These are phyloP conservation scores for Uronychia binucleata DNA, from an alignment of 73 alveolate genomes.

Conservation along the genomic window DNA sequence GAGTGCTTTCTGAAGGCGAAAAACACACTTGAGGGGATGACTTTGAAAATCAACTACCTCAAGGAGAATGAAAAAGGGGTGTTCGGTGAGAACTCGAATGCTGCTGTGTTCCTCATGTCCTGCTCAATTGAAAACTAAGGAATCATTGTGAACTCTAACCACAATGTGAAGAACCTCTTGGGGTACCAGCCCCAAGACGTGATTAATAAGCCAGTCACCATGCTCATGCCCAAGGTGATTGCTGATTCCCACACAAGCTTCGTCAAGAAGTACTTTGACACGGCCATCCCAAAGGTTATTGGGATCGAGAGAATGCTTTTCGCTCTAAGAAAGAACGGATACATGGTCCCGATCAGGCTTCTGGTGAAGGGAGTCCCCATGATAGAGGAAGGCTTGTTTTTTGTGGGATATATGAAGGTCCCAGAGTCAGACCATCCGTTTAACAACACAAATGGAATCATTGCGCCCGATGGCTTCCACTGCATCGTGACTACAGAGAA, in stretches of 20 bases:
- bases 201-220: neutral
- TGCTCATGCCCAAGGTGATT: neutral
- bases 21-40: neutral
- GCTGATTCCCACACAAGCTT: neutral
- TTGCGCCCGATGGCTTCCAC: neutral
- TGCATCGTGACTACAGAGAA: neutral
- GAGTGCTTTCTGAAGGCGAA: neutral
- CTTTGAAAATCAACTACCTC: neutral
- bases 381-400: neutral
- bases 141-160: neutral
- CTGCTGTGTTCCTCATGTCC: neutral
- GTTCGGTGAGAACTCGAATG: neutral
- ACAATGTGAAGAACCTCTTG: neutral
- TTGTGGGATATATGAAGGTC: neutral
- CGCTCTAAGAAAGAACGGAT: neutral
- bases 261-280: neutral
- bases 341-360: slow-evolving; percentile 1
- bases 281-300: neutral
- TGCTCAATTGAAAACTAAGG: neutral
- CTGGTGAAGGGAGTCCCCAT: slow-evolving; percentile 2
- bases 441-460: neutral
- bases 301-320: neutral
- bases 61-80: neutral
- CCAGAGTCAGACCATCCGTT: neutral
- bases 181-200: neutral